Evolutionary conservation across 139 green algal genomes (phyloP).

Genomic region (Chlamydomonas sp.): DNA sequence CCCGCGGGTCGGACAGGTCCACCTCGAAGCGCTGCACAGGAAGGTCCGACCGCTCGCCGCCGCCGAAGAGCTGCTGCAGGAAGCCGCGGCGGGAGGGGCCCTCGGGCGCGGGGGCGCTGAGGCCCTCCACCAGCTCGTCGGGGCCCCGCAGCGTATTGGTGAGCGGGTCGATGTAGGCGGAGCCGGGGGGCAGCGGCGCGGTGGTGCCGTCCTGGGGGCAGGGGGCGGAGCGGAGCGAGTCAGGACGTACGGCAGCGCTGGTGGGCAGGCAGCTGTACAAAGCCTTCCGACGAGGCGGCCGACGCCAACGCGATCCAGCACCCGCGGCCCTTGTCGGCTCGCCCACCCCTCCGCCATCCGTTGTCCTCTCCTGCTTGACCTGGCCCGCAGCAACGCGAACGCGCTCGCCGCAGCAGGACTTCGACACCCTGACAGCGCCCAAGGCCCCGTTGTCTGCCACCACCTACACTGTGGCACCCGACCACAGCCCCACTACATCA

Average conservation of each 20-base stretch:
- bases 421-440: too few relatives aligned
- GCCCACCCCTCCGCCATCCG: too few relatives aligned
- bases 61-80: conserved; percentile 7
- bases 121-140: conserved; percentile 33
- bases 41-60: neutral
- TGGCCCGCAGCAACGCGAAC: too few relatives aligned
- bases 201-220: conserved; percentile 22
- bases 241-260: neutral
- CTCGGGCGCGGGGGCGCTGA: neutral
- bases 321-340: too few relatives aligned
- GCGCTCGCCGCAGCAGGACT: too few relatives aligned
- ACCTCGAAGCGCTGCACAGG: conserved; percentile 28
- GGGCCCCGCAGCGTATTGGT: conserved; percentile 13
- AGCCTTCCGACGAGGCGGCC: neutral
- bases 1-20: conserved; percentile 41
- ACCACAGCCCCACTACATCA: neutral
- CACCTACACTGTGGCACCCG: neutral
- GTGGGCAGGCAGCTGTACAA: neutral
- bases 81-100: conserved; percentile 1
- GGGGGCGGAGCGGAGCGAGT: neutral
- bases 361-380: too few relatives aligned
- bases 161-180: conserved; percentile 28
- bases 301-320: too few relatives aligned
- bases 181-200: conserved; percentile 39
- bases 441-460: neutral